Conservation (phyloP, 768 basidiomycete species). For the Leccinellum rugosiceps region DNA sequence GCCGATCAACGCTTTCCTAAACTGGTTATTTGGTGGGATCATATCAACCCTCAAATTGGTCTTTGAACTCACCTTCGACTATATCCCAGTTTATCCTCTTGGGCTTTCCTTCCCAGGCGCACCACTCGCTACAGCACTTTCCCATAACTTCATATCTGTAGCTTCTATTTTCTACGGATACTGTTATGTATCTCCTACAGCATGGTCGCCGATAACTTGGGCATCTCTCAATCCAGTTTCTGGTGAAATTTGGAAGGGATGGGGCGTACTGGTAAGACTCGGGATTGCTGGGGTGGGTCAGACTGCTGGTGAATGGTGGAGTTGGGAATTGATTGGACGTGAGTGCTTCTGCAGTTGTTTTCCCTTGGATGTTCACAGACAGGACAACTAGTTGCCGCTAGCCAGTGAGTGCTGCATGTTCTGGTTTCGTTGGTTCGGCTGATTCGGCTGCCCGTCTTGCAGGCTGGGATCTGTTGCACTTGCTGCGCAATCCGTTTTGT, state of each 20-base stretch:
- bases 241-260: conserved; percentile 57
- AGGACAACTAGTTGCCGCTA: conserved; percentile 45
- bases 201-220: conserved; percentile 58
- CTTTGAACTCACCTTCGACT: neutral
- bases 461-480: conserved; percentile 78
- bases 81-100: conserved; percentile 44
- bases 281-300: conserved; percentile 82
- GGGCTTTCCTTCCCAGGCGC: conserved; percentile 90
- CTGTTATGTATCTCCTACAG: conserved; percentile 59
- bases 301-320: conserved; percentile 94
- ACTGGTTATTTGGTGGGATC: conserved; percentile 73
- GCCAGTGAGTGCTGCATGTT: conserved; percentile 36
- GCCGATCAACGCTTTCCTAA: conserved; percentile 79
- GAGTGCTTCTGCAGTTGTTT: conserved; percentile 1
- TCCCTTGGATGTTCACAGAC: neutral
- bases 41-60: neutral
- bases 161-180: conserved; percentile 62
- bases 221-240: conserved; percentile 46
- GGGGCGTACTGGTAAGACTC: conserved; percentile 68
- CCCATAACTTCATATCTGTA: conserved; percentile 76
- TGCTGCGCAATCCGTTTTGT: conserved; percentile 85
- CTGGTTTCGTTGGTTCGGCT: neutral
- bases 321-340: conserved; percentile 81
- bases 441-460: conserved; percentile 13
- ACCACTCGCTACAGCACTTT: conserved; percentile 83